These are phyloP conservation scores for Polyporus arcularius DNA, from an alignment of 768 basidiomycete species.

Conservation along the genomic window DNA sequence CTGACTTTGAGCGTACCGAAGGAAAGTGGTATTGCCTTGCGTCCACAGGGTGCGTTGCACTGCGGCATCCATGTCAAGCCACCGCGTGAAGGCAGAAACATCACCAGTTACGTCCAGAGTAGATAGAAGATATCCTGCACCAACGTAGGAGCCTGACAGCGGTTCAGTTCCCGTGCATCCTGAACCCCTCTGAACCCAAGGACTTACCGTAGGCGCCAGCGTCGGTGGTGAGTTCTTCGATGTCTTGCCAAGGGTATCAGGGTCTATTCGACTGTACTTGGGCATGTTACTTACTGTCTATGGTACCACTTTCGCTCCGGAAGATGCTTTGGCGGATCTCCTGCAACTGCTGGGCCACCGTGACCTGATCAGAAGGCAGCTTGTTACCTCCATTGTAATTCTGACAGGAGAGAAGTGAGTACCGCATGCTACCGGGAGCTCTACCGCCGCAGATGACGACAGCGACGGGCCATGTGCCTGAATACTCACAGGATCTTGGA, in stretches of 20 bases:
- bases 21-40: slow-evolving; percentile 46
- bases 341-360: slow-evolving; percentile 52
- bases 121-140: slow-evolving; percentile 61
- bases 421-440: neutral
- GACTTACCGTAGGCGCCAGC: slow-evolving; percentile 62
- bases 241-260: slow-evolving; percentile 37
- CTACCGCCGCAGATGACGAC: neutral
- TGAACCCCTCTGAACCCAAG: too few relatives aligned
- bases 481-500: slow-evolving; percentile 55
- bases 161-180: too few relatives aligned
- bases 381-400: slow-evolving; percentile 75
- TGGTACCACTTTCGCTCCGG: slow-evolving; percentile 56
- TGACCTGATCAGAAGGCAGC: slow-evolving; percentile 41
- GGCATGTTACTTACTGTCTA: slow-evolving; percentile 44
- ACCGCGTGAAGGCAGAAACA: slow-evolving; percentile 53
- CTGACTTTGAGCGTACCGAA: slow-evolving; percentile 42
- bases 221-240: slow-evolving; percentile 52
- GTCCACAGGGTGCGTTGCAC: slow-evolving; percentile 62
- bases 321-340: slow-evolving; percentile 59
- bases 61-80: slow-evolving; percentile 69
- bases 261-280: neutral
- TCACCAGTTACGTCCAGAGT: slow-evolving; percentile 39
- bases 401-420: slow-evolving; percentile 30
- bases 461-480: neutral
- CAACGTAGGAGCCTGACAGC: slow-evolving; percentile 62